A percentile compares a stretch with the other conserved stretches of the same genome.
These are phyloP conservation scores for Solanum chacoense DNA, from an alignment of 305 asterid species.

Conservation along the genomic window DNA sequence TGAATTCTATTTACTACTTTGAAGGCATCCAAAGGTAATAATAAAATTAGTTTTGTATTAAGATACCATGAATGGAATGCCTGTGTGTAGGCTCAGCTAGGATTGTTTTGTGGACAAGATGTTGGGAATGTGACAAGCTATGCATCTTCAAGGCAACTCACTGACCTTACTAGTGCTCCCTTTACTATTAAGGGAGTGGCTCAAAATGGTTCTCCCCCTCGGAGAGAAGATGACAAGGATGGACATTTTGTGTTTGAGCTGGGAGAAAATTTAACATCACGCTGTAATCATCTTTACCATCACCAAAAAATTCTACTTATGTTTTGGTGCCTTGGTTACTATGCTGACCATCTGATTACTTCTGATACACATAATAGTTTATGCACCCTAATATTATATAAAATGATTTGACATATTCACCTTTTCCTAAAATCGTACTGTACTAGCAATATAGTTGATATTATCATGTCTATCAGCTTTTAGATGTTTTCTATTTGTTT, in stretches of 20 bases:
- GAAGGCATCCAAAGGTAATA: constrained; percentile 23
- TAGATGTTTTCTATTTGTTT: neutral
- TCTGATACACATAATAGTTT: neutral
- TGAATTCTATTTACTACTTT: neutral
- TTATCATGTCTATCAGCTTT: neutral
- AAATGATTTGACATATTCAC: neutral
- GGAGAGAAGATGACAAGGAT: constrained; percentile 92
- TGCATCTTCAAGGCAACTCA: constrained; percentile 47
- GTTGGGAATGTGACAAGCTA: constrained; percentile 67
- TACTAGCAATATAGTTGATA: neutral
- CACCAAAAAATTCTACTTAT: constrained; percentile 15
- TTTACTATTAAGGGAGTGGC: constrained; percentile 56
- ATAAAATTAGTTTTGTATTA: constrained; percentile 28
- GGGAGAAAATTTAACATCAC: constrained; percentile 92
- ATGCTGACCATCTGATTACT: neutral
- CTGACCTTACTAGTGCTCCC: constrained; percentile 45
- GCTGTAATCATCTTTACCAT: constrained; percentile 77
- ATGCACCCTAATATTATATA: neutral
- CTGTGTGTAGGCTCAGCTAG: constrained; percentile 97
- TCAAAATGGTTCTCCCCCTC: constrained; percentile 79
- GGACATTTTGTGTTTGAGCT: constrained; percentile 92
- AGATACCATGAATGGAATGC: constrained; percentile 55
- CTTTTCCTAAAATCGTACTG: neutral
- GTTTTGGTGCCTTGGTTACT: neutral
- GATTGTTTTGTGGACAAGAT: constrained; percentile 76